phyloP scores from a whole-genome alignment of 371 early-diverging fungal species.

The Apophysomyces variabilis region DNA sequence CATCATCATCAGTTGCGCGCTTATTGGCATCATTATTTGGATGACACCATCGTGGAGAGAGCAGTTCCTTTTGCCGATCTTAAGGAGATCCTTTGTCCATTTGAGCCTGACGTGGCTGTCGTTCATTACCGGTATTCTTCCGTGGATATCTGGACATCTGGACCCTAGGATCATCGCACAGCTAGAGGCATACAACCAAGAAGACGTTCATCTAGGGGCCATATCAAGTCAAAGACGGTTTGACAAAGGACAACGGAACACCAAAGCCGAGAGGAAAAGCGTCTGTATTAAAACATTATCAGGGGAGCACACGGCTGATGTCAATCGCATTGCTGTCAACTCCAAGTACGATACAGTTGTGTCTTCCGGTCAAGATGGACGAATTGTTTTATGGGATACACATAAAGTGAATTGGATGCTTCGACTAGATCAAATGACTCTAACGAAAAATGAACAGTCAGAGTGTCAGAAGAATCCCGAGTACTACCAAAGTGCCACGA shows the following conservation, averaged over 20 bases:
- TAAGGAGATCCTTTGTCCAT: constrained; percentile 12
- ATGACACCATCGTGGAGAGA: constrained; percentile 41
- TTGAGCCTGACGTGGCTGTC: constrained; percentile 5
- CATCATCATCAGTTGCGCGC: constrained; percentile 33
- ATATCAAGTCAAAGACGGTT: constrained; percentile 31
- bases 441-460: constrained; percentile 9
- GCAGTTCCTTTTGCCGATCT: constrained; percentile 32
- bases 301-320: constrained; percentile 37
- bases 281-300: constrained; percentile 28
- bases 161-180: constrained; percentile 6
- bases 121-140: neutral
- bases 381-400: constrained; percentile 36
- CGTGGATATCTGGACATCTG: constrained; percentile 3
- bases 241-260: constrained; percentile 28
- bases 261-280: constrained; percentile 22
- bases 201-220: constrained; percentile 36
- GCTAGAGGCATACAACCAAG: constrained; percentile 26
- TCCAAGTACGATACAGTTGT: constrained; percentile 28
- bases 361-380: constrained; percentile 40
- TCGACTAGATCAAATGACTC: constrained; percentile 25
- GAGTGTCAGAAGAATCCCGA: constrained; percentile 22
- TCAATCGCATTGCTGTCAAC: constrained; percentile 31
- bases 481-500: constrained; percentile 9
- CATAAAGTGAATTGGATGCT: constrained; percentile 33
- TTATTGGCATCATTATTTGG: constrained; percentile 39